These are phyloP conservation scores for Aspergillus flavus DNA, from an alignment of 2,329 filamentous ascomycete genomes.

Conservation along the genomic window DNA sequence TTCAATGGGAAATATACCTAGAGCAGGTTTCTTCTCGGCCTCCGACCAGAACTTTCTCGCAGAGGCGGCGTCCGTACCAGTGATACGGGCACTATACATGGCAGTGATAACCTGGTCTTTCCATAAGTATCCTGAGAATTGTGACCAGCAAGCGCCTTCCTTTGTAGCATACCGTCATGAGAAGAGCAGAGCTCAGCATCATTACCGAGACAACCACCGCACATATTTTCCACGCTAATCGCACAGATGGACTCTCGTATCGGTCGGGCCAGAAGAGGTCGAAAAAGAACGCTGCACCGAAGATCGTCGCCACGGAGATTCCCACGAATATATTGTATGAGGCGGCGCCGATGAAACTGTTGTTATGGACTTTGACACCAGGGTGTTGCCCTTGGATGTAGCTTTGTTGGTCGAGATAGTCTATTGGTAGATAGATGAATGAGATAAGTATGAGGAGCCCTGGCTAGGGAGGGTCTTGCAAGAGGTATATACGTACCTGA, in stretches of 20 bases:
- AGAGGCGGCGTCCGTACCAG: neutral
- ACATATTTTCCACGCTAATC: conserved; percentile 58
- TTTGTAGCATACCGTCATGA: neutral
- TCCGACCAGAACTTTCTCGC: neutral
- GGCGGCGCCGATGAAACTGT: conserved; percentile 58
- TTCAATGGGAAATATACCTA: neutral
- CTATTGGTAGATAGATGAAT: conserved; percentile 27
- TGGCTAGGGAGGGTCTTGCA: too few species aligned
- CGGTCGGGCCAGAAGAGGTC: conserved; percentile 64
- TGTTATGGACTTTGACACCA: conserved; percentile 53
- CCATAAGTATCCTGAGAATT: too few species aligned
- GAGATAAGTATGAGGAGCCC: too few species aligned
- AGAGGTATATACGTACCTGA: conserved; percentile 45
- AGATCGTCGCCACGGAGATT: conserved; percentile 59
- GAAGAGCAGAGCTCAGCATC: conserved; percentile 44
- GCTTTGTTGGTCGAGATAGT: conserved; percentile 59
- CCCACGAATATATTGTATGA: conserved; percentile 63
- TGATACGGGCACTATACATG: neutral
- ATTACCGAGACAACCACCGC: conserved; percentile 53
- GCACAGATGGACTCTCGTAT: conserved; percentile 51
- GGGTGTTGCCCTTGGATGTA: conserved; percentile 46
- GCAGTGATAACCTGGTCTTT: neutral
- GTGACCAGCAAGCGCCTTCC: too few species aligned
- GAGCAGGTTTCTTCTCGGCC: neutral
- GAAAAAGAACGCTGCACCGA: conserved; percentile 63